Evolutionary conservation across 129 eudicot genomes (phyloP).

Genomic region (Logfia minima): DNA sequence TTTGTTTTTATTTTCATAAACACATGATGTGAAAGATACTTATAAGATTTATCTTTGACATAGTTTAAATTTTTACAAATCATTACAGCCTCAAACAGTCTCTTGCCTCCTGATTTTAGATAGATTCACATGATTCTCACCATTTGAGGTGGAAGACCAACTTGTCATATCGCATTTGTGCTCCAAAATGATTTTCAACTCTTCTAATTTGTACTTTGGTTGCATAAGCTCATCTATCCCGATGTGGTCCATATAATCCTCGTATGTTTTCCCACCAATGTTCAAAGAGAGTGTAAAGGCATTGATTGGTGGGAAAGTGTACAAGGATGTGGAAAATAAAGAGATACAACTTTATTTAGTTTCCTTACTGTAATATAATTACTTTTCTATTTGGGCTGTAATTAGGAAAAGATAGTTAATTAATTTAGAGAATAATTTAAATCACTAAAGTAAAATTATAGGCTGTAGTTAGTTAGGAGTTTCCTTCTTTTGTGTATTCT

Average conservation of each 20-base stretch:
- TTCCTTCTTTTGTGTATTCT: no score
- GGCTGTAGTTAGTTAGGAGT: no score
- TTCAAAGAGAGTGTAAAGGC: no score
- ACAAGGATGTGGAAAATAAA: neutral
- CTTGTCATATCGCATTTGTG: neutral
- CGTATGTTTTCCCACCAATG: neutral
- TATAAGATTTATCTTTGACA: no score
- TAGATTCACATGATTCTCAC: neutral
- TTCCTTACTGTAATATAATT: no score
- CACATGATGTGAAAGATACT: no score
- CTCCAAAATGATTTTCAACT: neutral
- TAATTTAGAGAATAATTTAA: no score
- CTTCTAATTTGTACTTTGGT: neutral
- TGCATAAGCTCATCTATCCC: constrained; percentile 9
- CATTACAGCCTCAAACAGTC: neutral
- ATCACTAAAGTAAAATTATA: no score
- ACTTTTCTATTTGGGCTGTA: no score
- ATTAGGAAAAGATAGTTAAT: no score
- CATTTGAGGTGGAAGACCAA: neutral
- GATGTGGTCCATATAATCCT: neutral
- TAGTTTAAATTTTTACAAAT: neutral
- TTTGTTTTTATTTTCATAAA: no score
- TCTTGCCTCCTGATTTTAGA: neutral
- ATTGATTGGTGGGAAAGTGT: neutral
- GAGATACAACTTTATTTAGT: no score